Evolutionary conservation across 2,329 filamentous ascomycete genomes (phyloP).

Genomic region (Arthroderma sp.): DNA sequence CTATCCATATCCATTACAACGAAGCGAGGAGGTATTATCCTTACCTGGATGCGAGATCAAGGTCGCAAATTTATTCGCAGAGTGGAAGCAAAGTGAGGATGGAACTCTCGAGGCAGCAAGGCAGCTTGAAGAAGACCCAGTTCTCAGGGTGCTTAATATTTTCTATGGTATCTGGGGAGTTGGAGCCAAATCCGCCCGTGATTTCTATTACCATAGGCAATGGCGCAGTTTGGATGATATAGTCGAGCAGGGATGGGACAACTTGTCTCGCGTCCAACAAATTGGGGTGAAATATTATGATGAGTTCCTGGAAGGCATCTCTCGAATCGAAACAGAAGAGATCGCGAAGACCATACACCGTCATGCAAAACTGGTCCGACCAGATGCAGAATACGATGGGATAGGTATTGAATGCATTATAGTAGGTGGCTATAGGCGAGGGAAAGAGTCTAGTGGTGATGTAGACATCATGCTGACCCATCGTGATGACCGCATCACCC

Average conservation of each 20-base stretch:
- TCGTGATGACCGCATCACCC: slow-evolving; percentile 53
- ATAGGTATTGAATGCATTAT: slow-evolving; percentile 47
- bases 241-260: slow-evolving; percentile 66
- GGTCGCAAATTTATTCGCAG: slow-evolving; percentile 61
- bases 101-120: slow-evolving; percentile 51
- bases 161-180: slow-evolving; percentile 94
- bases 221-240: slow-evolving; percentile 82
- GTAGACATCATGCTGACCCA: slow-evolving; percentile 80
- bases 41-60: slow-evolving; percentile 74
- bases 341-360: slow-evolving; percentile 52
- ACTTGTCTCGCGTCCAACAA: slow-evolving; percentile 67
- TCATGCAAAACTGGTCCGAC: slow-evolving; percentile 52
- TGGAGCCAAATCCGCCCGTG: slow-evolving; percentile 62
- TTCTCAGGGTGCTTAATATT: slow-evolving; percentile 48
- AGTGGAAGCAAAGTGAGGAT: slow-evolving; percentile 49
- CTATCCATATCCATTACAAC: slow-evolving; percentile 51
- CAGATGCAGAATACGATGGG: slow-evolving; percentile 27
- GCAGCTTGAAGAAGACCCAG: slow-evolving; percentile 50
- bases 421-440: slow-evolving; percentile 70
- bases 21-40: slow-evolving; percentile 29
- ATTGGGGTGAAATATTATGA: slow-evolving; percentile 92
- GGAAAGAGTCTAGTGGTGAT: slow-evolving; percentile 61
- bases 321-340: slow-evolving; percentile 56
- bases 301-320: slow-evolving; percentile 61
- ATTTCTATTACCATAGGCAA: slow-evolving; percentile 62